Evolutionary conservation across 139 green algal species (phyloP).

Genomic region (Chlamydomonas asymmetrica): DNA sequence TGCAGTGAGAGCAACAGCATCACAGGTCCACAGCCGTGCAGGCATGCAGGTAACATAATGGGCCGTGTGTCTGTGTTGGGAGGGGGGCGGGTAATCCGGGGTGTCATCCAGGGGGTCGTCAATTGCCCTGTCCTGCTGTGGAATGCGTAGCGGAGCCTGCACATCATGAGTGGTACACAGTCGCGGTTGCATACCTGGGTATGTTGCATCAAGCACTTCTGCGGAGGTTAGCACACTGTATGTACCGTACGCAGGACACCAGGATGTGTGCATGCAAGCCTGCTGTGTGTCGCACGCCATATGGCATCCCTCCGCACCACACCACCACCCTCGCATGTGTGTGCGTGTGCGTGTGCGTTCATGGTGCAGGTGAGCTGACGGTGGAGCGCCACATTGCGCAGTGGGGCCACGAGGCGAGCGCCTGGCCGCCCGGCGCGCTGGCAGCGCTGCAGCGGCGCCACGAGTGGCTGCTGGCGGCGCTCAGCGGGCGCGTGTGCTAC

Average conservation of each 20-base stretch:
- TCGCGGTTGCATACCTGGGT: background rate
- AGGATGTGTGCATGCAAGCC: background rate
- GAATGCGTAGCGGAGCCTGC: too few species aligned
- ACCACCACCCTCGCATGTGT: too few species aligned
- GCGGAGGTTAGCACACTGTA: background rate
- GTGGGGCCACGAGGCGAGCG: slow-evolving; percentile 39
- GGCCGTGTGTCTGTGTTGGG: too few species aligned
- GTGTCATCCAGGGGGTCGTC: too few species aligned
- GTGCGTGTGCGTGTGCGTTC: background rate
- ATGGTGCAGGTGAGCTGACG: slow-evolving; percentile 51
- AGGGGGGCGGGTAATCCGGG: too few species aligned
- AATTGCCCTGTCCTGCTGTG: too few species aligned
- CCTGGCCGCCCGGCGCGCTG: slow-evolving; percentile 66
- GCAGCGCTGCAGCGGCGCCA: slow-evolving; percentile 54
- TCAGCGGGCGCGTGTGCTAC: slow-evolving; percentile 33
- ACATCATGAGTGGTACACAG: too few species aligned
- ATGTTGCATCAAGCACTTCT: background rate
- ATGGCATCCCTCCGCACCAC: background rate
- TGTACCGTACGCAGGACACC: background rate
- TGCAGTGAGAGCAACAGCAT: too few species aligned
- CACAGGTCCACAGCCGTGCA: too few species aligned
- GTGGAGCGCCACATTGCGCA: slow-evolving; percentile 56
- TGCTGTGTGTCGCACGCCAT: background rate
- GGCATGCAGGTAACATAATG: too few species aligned
- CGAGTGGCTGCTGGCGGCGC: slow-evolving; percentile 48